Evolutionary conservation across 2,329 filamentous ascomycete genomes (phyloP).

Genomic region (Annulohypoxylon truncatum): DNA sequence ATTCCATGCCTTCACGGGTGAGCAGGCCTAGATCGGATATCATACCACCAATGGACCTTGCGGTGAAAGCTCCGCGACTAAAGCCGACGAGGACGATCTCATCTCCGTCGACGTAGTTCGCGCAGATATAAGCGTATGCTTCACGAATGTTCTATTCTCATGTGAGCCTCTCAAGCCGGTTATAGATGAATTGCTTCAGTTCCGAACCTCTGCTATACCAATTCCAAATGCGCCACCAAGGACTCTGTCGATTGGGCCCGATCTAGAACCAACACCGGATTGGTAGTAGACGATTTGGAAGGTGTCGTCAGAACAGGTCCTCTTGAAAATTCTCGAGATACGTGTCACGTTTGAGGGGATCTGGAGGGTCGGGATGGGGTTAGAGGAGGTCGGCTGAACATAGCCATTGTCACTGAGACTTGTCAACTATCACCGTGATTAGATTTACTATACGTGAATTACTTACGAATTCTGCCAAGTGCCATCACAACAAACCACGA

Average conservation of each 20-base stretch:
- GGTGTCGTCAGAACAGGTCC: slow-evolving; percentile 61
- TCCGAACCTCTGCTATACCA: slow-evolving; percentile 64
- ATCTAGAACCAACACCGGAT: slow-evolving; percentile 68
- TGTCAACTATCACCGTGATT: slow-evolving; percentile 22
- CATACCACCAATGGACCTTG: slow-evolving; percentile 66
- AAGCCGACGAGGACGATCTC: slow-evolving; percentile 68
- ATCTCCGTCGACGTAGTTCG: slow-evolving; percentile 69
- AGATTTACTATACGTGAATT: background rate
- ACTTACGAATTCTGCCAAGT: slow-evolving; percentile 64
- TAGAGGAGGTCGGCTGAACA: slow-evolving; percentile 53
- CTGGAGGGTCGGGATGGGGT: slow-evolving; percentile 57
- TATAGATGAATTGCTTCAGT: background rate
- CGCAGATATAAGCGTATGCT: slow-evolving; percentile 71
- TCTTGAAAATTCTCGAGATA: slow-evolving; percentile 67
- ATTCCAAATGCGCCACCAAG: slow-evolving; percentile 67
- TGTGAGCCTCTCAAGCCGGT: slow-evolving; percentile 23
- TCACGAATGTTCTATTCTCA: slow-evolving; percentile 63
- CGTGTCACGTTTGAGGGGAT: slow-evolving; percentile 71
- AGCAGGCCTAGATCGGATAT: slow-evolving; percentile 63
- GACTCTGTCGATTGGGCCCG: slow-evolving; percentile 61
- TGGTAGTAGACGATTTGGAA: slow-evolving; percentile 72
- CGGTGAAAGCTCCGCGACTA: slow-evolving; percentile 69
- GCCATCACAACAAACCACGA: slow-evolving; percentile 65
- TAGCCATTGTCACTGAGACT: slow-evolving; percentile 58
- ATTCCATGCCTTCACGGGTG: slow-evolving; percentile 64